Base-by-base conservation (phyloP, 1,284 basidiomycete genomes). In the Trichosporon sp. region DNA sequence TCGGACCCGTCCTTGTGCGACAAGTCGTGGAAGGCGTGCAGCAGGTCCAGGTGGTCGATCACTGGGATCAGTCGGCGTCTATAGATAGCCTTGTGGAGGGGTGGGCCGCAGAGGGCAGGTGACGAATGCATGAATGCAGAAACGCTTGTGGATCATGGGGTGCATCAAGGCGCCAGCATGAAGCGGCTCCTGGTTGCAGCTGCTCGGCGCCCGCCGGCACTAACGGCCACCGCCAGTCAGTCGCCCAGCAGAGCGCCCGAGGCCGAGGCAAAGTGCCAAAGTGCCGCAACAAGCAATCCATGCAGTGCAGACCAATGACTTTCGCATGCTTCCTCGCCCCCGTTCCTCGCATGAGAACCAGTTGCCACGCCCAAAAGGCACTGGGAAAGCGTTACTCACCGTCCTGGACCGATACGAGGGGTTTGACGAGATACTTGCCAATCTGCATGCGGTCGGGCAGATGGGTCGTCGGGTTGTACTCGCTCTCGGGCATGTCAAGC, bases 11-110 rank as follows among this genome's bases (percentile, higher is more conserved):
- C 70, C 19, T n/a, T 32, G 1, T 7, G 16, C 1, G 67, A 43
- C 43, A 75, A 66, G 16, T 35, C 32, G n/a, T 65, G 59, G 38
- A 78, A 73, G 2, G 76, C 76, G 10, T 56, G 35, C 11, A 78
- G 71, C 35, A 78, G 67, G 2, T 70, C 70, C 3, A 78, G 67
- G 68, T 78, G 77, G 71, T 77, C 76, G 65, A 59, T 66, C 3
- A 71, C 77, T 78, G 69, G n/a, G 21, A 19, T 54, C 51, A 54
- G 51, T 16, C 8, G 19, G 16, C 16, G 7, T 46, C 43, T 40
- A 40, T 40, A 12, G 38, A 40, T 40, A 40, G 38, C 8, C 6
- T 10, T 12, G 38, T 40, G 35, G 8, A 12, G 7, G 38, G 38
- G 38, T 40, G 11, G 7, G 38, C 38, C 38, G 38, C 38, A 40